Conservation (phyloP, 805 yeast species). For the Pichia deserticola region DNA sequence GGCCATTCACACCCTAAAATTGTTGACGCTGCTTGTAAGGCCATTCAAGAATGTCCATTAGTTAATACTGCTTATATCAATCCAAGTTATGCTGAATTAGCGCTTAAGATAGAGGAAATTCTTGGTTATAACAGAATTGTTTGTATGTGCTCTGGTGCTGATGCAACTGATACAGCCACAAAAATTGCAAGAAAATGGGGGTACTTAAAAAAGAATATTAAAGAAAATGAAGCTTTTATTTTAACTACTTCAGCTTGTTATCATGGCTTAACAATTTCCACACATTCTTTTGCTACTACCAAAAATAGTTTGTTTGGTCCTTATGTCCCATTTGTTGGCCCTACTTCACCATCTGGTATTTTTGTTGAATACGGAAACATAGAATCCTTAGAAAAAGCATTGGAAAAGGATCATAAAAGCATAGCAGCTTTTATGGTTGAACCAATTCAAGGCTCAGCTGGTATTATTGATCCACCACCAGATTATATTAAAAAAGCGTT, state of each 20-base stretch:
- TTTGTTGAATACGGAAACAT: constrained; percentile 19
- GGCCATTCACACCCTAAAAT: constrained; percentile 26
- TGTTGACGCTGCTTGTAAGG: constrained; percentile 21
- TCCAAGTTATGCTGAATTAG: constrained; percentile 20
- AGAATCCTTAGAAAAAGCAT: constrained; percentile 15
- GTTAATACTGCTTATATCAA: constrained; percentile 19
- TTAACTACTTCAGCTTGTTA: constrained; percentile 21
- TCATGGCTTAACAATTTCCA: constrained; percentile 24
- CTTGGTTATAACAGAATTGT: constrained; percentile 19
- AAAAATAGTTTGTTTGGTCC: constrained; percentile 18
- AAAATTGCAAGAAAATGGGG: constrained; percentile 27
- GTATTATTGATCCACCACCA: constrained; percentile 22
- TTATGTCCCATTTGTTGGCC: constrained; percentile 18
- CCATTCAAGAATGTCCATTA: constrained; percentile 16
- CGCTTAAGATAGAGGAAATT: constrained; percentile 14
- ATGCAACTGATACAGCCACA: constrained; percentile 23
- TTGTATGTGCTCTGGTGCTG: constrained; percentile 24
- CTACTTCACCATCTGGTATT: constrained; percentile 20
- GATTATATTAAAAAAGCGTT: constrained; percentile 18
- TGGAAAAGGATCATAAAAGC: constrained; percentile 15
- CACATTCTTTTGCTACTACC: constrained; percentile 18
- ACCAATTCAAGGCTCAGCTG: constrained; percentile 27
- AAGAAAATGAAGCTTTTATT: constrained; percentile 15
- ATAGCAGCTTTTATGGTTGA: constrained; percentile 26
- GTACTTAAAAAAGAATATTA: constrained; percentile 16